Evolutionary conservation across 1,284 basidiomycete species (phyloP).

Genomic region (Leccinum solheimii): DNA sequence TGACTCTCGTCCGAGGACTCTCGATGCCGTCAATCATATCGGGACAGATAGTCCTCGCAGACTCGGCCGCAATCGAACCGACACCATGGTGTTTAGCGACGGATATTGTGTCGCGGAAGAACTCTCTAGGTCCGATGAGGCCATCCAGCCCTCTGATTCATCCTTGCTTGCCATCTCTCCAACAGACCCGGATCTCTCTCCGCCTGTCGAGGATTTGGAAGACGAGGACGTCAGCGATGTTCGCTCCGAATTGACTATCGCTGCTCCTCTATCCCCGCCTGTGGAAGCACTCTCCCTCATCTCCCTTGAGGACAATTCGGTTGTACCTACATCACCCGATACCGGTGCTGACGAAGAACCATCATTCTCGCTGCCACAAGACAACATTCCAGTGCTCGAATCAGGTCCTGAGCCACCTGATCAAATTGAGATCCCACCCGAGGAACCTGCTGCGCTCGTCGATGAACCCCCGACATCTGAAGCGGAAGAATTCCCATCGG

Average conservation of each 20-base stretch:
- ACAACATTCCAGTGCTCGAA: slow-evolving; percentile 12
- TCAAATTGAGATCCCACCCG: background rate
- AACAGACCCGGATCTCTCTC: slow-evolving; percentile 10
- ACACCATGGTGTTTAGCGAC: slow-evolving; percentile 76
- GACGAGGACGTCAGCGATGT: slow-evolving; percentile 30
- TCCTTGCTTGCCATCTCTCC: slow-evolving; percentile 18
- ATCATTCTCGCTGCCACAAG: slow-evolving; percentile 4
- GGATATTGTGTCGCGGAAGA: slow-evolving; percentile 45
- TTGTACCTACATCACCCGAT: background rate
- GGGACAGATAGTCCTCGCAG: slow-evolving; percentile 52
- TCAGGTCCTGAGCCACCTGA: slow-evolving; percentile 11
- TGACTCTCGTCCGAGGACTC: slow-evolving; percentile 27
- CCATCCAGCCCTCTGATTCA: background rate
- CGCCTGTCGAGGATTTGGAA: slow-evolving; percentile 24
- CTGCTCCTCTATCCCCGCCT: slow-evolving; percentile 30
- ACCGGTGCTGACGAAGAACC: background rate
- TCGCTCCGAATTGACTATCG: slow-evolving; percentile 22
- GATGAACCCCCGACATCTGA: slow-evolving; percentile 11
- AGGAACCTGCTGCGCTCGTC: background rate
- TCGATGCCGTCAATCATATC: slow-evolving; percentile 17
- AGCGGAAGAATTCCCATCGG: slow-evolving; percentile 7
- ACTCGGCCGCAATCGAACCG: slow-evolving; percentile 62
- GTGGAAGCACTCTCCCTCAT: slow-evolving; percentile 31
- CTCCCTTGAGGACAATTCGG: slow-evolving; percentile 26
- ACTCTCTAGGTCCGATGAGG: slow-evolving; percentile 36